A percentile compares a stretch with the other conserved stretches of the same genome.
phyloP scores from a whole-genome alignment of 1,284 basidiomycete species.

The Cerrena zonata region DNA sequence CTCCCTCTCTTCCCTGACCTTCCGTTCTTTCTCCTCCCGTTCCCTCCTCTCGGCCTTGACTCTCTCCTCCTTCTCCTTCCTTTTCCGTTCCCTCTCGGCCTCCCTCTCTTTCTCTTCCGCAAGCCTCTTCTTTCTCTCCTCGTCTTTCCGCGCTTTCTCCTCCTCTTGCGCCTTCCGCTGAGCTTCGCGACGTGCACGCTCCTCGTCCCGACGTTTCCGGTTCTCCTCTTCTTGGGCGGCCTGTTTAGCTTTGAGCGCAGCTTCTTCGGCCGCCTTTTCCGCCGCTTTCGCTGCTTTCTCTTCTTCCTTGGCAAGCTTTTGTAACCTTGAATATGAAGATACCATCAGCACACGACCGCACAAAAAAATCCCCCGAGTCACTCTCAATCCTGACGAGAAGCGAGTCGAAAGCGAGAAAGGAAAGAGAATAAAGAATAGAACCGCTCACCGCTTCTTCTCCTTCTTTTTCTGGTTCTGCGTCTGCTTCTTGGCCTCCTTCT shows the following conservation, averaged over 20 bases:
- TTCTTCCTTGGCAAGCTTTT: conserved; percentile 89
- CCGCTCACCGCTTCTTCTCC: conserved; percentile 81
- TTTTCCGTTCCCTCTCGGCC: conserved; percentile 59
- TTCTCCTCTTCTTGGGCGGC: conserved; percentile 60
- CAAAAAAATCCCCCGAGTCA: too few species aligned
- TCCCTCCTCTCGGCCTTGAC: conserved; percentile 59
- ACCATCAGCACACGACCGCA: too few species aligned
- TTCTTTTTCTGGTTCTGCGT: conserved; percentile 98
- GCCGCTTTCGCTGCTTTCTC: conserved; percentile 76
- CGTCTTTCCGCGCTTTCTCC: conserved; percentile 71
- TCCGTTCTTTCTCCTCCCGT: conserved; percentile 57
- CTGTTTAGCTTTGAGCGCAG: conserved; percentile 60
- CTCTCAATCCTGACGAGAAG: too few species aligned
- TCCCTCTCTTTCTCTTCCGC: conserved; percentile 63
- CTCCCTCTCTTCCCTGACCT: conserved; percentile 52
- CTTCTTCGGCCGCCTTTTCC: conserved; percentile 78
- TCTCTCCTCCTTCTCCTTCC: conserved; percentile 62
- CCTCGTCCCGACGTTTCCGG: conserved; percentile 68
- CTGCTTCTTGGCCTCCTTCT: conserved; percentile 88
- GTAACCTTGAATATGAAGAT: conserved; percentile 25
- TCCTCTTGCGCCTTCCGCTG: conserved; percentile 73
- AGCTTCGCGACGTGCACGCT: conserved; percentile 66
- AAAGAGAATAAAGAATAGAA: neutral
- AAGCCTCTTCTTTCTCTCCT: conserved; percentile 69
- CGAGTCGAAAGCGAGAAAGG: neutral